Percentiles rank a stretch among this genome's conserved stretches.
Conservation (phyloP, 208 protist species). For the Kentomonas sorsogonicus region DNA sequence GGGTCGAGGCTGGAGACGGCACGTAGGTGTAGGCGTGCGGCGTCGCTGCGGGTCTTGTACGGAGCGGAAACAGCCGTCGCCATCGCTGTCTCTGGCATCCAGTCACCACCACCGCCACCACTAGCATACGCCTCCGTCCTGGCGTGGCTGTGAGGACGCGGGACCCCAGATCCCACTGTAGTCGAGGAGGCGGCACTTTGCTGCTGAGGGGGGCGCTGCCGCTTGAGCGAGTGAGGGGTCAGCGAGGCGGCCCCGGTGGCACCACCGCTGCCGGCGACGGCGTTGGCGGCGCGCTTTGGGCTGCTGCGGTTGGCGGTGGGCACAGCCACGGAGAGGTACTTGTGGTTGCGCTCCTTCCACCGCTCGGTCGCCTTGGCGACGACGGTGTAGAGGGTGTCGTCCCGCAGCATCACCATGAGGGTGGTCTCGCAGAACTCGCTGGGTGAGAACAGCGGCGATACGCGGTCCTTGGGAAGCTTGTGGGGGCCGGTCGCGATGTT, state of each 20-base stretch:
- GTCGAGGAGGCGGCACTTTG: neutral
- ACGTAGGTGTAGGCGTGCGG: no score
- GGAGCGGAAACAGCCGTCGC: no score
- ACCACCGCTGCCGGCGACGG: neutral
- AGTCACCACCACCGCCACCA: no score
- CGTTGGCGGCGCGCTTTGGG: constrained; percentile 1
- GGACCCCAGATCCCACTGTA: no score
- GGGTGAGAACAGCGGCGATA: constrained; percentile 47
- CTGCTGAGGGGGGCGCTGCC: neutral
- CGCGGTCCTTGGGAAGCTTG: constrained; percentile 28
- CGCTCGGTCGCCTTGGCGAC: constrained; percentile 18
- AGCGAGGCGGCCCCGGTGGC: neutral
- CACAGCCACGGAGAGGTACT: constrained; percentile 29
- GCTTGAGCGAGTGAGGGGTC: neutral
- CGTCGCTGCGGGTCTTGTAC: no score
- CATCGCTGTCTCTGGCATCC: no score
- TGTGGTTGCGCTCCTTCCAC: constrained; percentile 21
- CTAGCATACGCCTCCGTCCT: no score
- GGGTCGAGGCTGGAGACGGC: no score
- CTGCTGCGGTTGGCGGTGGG: constrained; percentile 27
- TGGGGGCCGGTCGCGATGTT: constrained; percentile 22
- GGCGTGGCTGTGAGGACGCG: no score
- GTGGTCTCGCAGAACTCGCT: constrained; percentile 30
- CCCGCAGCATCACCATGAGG: constrained; percentile 39
- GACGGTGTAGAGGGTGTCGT: constrained; percentile 13